A percentile compares a stretch with the other conserved stretches of the same genome.
Conservation (phyloP, 371 early-diverging fungal genomes). For the Zychaea mexicana region DNA sequence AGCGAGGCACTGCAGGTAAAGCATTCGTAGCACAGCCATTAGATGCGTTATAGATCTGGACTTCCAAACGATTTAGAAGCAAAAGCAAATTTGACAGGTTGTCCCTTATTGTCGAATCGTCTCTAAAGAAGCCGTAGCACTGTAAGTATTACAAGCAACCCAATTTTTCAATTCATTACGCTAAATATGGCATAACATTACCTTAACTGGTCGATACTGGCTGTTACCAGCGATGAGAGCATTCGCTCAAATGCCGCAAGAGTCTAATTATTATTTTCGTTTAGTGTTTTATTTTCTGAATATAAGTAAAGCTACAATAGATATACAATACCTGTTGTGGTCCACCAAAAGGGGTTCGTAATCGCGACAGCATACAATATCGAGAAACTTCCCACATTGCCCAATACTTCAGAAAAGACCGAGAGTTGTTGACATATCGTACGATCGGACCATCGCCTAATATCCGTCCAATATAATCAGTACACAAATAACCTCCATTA, state of each 20-base stretch:
- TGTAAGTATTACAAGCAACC: not conserved
- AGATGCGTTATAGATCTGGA: slow-evolving; percentile 71
- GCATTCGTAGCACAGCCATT: slow-evolving; percentile 61
- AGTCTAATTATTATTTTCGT: slow-evolving; percentile 49
- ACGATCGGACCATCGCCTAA: not conserved
- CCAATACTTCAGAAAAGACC: slow-evolving; percentile 65
- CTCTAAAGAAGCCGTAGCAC: not conserved
- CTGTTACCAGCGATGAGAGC: slow-evolving; percentile 32
- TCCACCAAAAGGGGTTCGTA: slow-evolving; percentile 78
- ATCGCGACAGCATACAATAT: slow-evolving; percentile 70
- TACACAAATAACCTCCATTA: not conserved
- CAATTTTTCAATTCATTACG: not conserved
- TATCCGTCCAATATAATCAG: too few relatives aligned
- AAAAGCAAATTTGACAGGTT: slow-evolving; percentile 38
- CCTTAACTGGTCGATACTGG: not conserved
- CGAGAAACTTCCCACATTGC: slow-evolving; percentile 78
- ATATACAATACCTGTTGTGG: slow-evolving; percentile 61
- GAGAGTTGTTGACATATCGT: slow-evolving; percentile 28
- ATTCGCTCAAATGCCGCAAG: slow-evolving; percentile 71
- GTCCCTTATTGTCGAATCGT: not conserved
- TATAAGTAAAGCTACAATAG: not conserved
- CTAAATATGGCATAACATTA: not conserved
- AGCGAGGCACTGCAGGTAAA: slow-evolving; percentile 63
- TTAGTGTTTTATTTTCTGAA: not conserved
- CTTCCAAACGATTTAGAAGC: slow-evolving; percentile 73